Conservation (phyloP, 1,139 yeast species). For the Yamadazyma friedrichii region DNA sequence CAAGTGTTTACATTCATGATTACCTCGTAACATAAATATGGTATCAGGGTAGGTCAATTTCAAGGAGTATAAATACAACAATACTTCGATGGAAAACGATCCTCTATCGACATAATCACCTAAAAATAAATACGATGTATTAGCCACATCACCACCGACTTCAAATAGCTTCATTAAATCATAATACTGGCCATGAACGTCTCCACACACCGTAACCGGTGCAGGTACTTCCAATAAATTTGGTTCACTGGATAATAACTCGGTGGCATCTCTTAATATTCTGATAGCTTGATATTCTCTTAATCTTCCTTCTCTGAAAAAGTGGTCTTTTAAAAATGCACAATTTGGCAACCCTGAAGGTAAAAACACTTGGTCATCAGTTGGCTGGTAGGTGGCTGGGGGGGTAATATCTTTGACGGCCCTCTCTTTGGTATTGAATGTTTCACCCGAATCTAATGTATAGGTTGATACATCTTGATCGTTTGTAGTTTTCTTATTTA, state of each 20-base stretch:
- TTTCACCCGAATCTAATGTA: conserved; percentile 67
- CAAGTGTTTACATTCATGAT: conserved; percentile 92
- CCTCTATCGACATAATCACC: conserved; percentile 99
- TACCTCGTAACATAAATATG: conserved; percentile 85
- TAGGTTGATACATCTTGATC: conserved; percentile 52
- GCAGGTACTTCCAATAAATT: conserved; percentile 81
- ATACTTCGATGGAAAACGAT: conserved; percentile 84
- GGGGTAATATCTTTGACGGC: conserved; percentile 63
- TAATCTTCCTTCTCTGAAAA: conserved; percentile 78
- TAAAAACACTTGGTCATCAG: conserved; percentile 65
- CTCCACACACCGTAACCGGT: conserved; percentile 96
- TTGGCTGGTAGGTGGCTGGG: conserved; percentile 67
- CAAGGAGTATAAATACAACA: conserved; percentile 75
- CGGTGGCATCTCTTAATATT: conserved; percentile 69
- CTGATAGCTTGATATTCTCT: conserved; percentile 67
- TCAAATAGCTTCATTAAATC: conserved; percentile 91
- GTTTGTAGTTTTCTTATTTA: conserved; percentile 46
- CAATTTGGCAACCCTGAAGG: conserved; percentile 70
- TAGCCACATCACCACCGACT: conserved; percentile 87
- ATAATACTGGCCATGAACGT: conserved; percentile 91
- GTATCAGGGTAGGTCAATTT: conserved; percentile 77
- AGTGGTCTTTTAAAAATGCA: conserved; percentile 70
- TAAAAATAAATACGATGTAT: conserved; percentile 75
- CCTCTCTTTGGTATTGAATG: conserved; percentile 66
- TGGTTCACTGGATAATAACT: conserved; percentile 68